A percentile compares a stretch with the other conserved stretches of the same genome.
phyloP scores from a whole-genome alignment of 306 rosid genomes.

The Adenanthera pavonina region DNA sequence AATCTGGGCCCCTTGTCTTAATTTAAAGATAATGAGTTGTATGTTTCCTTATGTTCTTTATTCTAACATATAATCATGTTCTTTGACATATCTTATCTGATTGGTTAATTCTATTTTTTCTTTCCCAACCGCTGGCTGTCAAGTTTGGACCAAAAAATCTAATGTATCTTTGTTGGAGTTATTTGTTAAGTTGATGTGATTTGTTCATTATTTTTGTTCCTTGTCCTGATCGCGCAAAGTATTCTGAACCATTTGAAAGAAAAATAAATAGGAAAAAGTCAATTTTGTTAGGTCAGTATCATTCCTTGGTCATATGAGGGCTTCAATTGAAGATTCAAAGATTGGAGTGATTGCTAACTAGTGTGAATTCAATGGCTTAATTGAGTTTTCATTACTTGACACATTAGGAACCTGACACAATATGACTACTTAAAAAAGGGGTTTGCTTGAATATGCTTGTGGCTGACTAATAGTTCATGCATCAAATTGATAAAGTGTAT shows the following conservation, averaged over 20 bases:
- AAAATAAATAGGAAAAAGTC: slow-evolving; percentile 34
- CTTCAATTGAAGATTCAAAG: too few relatives aligned
- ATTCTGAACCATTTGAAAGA: slow-evolving; percentile 37
- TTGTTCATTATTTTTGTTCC: slow-evolving; percentile 49
- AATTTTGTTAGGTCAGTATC: slow-evolving; percentile 37
- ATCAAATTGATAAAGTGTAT: too few relatives aligned
- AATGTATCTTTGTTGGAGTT: slow-evolving; percentile 47
- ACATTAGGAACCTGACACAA: too few relatives aligned
- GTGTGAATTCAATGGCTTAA: too few relatives aligned
- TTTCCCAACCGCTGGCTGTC: slow-evolving; percentile 45
- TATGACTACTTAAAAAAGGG: too few relatives aligned
- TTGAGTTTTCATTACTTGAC: too few relatives aligned
- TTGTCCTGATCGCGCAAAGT: slow-evolving; percentile 52
- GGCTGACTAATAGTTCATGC: too few relatives aligned
- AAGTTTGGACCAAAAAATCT: slow-evolving; percentile 42
- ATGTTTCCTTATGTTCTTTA: background rate
- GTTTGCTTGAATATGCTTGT: too few relatives aligned
- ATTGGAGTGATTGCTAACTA: too few relatives aligned
- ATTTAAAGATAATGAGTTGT: background rate
- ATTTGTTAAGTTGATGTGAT: slow-evolving; percentile 73
- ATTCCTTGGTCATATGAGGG: slow-evolving; percentile 13
- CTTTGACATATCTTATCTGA: slow-evolving; percentile 42
- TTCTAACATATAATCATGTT: slow-evolving; percentile 17
- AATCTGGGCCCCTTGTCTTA: slow-evolving; percentile 10
- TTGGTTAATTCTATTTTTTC: slow-evolving; percentile 54